Base-by-base conservation (phyloP, 257 asterid genomes). In the Knoxia roxburghii region DNA sequence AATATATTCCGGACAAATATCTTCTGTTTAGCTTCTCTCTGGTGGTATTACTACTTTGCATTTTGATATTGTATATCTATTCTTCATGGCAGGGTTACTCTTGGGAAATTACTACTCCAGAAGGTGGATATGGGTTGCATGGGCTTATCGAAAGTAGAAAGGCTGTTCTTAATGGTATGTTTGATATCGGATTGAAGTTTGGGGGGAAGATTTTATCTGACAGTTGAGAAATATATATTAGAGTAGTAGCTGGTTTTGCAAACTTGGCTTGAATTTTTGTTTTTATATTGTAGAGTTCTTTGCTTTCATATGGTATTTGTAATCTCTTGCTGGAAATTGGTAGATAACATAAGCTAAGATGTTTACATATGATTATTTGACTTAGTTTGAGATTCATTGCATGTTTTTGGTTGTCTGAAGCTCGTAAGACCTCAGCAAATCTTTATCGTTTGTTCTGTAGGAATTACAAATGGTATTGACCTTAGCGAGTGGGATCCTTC, bases 391-490 rank as follows among this genome's bases (percentile, higher is more conserved):
- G 71, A 26, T 6, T 24, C 20, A 17, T 29, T 41, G 29, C 57
- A 27, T 69, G 4, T 70, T 51, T 13, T 48, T 39, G 49, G 63
- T 26, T 14, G 48, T 29, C 30, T 27, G 27, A 23, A 63, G 23
- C 18, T 20, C 13, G 54, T 52, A 39, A 9, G n/a, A 6, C 21
- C 56, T 62, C 8, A 30, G 23, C 30, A 41, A 48, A 37, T 62
- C 40, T 51, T 27, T 30, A 50, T 51, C 49, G 33, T 53, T 26
- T 54, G 35, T 10, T 65, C 41, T 75, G 81, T 86, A 93, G 99
- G 99, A 72, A 94, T 94, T 57, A 87, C 96, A 26, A 94, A 94
- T 70, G 99, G 99, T 40, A 81, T 94, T 46, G 99, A 94, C 75
- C 53, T 37, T 37, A 74, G 75, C 64, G 99, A 94, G 55, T 94